Evolutionary conservation across 805 yeast species (phyloP).

Genomic region (Kazachstania bromeliacearum): DNA sequence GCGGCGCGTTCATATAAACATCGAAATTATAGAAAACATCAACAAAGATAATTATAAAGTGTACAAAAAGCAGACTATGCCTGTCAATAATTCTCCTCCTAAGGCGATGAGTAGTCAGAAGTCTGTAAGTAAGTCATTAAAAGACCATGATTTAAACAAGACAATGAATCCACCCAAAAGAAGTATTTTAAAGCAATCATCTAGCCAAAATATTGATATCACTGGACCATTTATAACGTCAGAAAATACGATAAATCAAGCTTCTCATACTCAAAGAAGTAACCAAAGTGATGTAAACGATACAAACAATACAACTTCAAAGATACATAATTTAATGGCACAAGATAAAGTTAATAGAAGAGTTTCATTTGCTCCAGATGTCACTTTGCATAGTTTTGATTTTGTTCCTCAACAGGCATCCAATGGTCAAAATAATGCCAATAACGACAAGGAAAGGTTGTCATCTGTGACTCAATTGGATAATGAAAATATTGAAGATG

Average conservation of each 20-base stretch:
- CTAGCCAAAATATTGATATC: slow-evolving; percentile 1
- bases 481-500: not conserved
- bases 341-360: slow-evolving; percentile 33
- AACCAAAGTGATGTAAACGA: slow-evolving; percentile 9
- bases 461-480: too few relatives aligned
- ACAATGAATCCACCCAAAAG: slow-evolving; percentile 4
- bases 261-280: not conserved
- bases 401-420: slow-evolving; percentile 22
- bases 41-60: too few relatives aligned
- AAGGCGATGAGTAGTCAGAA: too few relatives aligned
- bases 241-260: not conserved
- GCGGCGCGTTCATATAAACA: too few relatives aligned
- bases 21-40: too few relatives aligned
- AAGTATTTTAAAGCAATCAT: slow-evolving; percentile 9
- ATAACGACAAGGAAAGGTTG: slow-evolving; percentile 1
- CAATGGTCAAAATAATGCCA: not conserved
- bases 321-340: slow-evolving; percentile 13
- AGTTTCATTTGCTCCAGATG: slow-evolving; percentile 73
- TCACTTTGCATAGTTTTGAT: slow-evolving; percentile 51
- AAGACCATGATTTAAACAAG: too few relatives aligned
- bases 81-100: too few relatives aligned
- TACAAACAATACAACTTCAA: slow-evolving; percentile 25
- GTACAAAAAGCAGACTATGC: too few relatives aligned
- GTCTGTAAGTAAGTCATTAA: too few relatives aligned
- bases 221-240: not conserved